Evolutionary conservation across 345 rosid species (phyloP), one percentile per base, ranked within the genome.

Genomic region (Durio zibethinus): DNA sequence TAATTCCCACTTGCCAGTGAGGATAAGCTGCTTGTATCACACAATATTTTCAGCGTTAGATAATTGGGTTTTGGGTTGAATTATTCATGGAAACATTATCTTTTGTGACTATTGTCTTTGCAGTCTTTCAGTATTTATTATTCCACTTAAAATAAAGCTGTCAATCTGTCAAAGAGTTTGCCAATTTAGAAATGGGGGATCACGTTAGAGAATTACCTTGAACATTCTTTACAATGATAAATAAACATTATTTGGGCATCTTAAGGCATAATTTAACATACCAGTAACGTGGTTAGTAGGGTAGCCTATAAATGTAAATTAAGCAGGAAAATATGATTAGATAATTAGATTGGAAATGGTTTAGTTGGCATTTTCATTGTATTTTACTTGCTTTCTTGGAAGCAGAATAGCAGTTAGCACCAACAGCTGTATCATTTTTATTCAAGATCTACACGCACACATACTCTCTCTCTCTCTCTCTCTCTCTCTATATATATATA

Each of bases 171-270:
- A n/a, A n/a, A n/a, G n/a, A 16, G 11, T 15, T 27, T 3, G 21
- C 6, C 38, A 29, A 47, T 29, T 27, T 16, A 33, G 23, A 27
- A 48, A 27, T 7, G 40, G 15, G 15, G 57, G 25, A 29, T 29
- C 59, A 27, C 27, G 74, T 47, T 69, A 69, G 73, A 68, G 35
- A 68, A 43, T 68, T 36, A 68, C 5, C 72, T 65, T 38, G 54
- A 23, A 68, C 54, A 43, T 25, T 43, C n/a, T 43, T 65, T 42
- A 23, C 18, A 67, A 2, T 40, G 52, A 25, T 25, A 12, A 21
- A 2, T 43, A 11, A 20, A 67, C 50, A 67, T 33, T 15, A 33
- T 2, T 36, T 35, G 38, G 43, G 69, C 42, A 64, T 65, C 29
- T 65, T 18, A 43, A 43, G 35, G 29, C 54, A 72, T 45, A 38